A percentile compares a stretch with the other conserved stretches of the same genome.
Evolutionary conservation across 2,329 filamentous ascomycete genomes (phyloP).

Genomic region (Xylariaceae sp.): DNA sequence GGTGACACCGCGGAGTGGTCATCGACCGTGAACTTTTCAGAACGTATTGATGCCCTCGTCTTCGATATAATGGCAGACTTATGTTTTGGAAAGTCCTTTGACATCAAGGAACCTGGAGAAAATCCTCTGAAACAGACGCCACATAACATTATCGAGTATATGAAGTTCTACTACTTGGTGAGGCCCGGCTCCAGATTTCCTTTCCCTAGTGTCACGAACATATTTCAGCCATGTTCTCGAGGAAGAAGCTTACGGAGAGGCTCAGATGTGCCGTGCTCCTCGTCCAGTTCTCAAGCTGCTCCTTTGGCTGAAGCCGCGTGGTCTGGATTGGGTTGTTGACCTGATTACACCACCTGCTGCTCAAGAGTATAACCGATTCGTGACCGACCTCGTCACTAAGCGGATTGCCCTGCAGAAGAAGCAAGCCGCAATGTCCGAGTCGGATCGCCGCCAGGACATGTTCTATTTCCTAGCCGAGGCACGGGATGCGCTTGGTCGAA

Average conservation of each 20-base stretch:
- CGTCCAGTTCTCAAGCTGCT: too few species aligned
- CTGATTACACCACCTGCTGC: conserved; percentile 7
- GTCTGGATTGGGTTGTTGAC: conserved; percentile 9
- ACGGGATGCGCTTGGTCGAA: conserved; percentile 8
- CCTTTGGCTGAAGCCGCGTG: conserved; percentile 14
- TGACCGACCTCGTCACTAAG: conserved; percentile 9
- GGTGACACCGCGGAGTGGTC: conserved; percentile 8
- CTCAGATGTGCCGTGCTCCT: too few species aligned
- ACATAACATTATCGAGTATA: conserved; percentile 8
- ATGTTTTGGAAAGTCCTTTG: conserved; percentile 17
- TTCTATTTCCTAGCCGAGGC: conserved; percentile 17
- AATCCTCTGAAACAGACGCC: conserved; percentile 12
- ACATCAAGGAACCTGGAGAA: conserved; percentile 17
- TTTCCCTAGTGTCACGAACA: too few species aligned
- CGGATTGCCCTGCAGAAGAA: conserved; percentile 11
- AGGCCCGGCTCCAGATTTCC: background rate
- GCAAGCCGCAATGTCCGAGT: conserved; percentile 8
- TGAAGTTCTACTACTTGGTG: conserved; percentile 13
- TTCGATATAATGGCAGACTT: conserved; percentile 19
- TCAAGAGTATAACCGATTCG: conserved; percentile 10
- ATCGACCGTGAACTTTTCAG: conserved; percentile 8
- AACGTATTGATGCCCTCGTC: conserved; percentile 5
- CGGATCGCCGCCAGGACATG: conserved; percentile 14
- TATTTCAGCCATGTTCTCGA: background rate
- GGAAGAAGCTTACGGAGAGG: too few species aligned